Base-by-base conservation (phyloP, 2,329 filamentous ascomycete genomes). In the Cryphonectria radicalis region DNA sequence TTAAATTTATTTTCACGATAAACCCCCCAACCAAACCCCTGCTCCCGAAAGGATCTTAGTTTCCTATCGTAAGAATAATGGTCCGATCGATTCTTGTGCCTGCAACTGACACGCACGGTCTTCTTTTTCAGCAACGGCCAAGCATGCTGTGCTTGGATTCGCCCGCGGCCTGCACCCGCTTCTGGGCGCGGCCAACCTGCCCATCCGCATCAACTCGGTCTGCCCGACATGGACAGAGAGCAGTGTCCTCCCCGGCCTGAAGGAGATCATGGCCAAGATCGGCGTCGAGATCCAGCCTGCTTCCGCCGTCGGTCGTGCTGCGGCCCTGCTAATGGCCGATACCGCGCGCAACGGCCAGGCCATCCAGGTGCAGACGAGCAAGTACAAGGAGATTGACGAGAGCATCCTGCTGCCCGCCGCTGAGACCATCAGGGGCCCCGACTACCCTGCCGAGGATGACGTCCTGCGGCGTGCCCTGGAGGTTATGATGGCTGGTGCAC, bases 141-240 rank as follows among this genome's bases (percentile, higher is more conserved):
- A 90, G 71, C 85, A 89, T 69, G 88, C 82, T 32, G 83, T 88
- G 0, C 73, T 89, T 0, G 88, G 88, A 2, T 83, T 88, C 69
- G 81, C 86, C 32, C 83, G 87, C 40, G 83, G 84, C 3, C 77
- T 88, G 13, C 77, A 82, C 1, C 77, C 79, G 3, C 77, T 83
- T 4, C 74, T 87, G 3, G 73, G 76, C 17, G 74, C 74, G 2
- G 78, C 80, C 14, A 72, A 76, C 25, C 72, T 86, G 0, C 84
- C 85, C 1, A 84, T 90, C 60, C 85, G 88, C 19, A 76, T 90
- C 66, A 90, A 90, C 79, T 83, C 81, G 7, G 78, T 90, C 28
- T 83, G 85, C 1, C 87, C 88, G 1, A 84, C 81, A 42, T 90
- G 87, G 87, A 89, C 88, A 0, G 78, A 81, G 3, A 87, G 85